Conservation (phyloP, 1,284 basidiomycete genomes). For the Trametes sp. region DNA sequence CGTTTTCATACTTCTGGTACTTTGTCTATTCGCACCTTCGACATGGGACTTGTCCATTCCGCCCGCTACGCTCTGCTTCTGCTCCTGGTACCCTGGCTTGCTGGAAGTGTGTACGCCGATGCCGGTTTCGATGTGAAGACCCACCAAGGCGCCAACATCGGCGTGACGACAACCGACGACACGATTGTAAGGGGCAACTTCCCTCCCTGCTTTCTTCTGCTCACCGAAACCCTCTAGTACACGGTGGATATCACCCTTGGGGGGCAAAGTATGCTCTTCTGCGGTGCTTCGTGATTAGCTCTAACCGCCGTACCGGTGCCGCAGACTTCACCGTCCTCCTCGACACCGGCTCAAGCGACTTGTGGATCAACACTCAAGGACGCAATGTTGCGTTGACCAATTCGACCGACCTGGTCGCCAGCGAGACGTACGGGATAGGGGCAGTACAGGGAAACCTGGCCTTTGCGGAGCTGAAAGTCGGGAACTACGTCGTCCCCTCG, state of each 20-base stretch:
- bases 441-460: background rate
- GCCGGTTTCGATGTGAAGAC: background rate
- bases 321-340: conserved; percentile 3
- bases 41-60: background rate
- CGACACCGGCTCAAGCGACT: conserved; percentile 4
- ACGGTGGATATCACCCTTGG: conserved; percentile 10
- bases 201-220: background rate
- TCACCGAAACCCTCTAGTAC: background rate
- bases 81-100: background rate
- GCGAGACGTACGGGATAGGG: conserved; percentile 4
- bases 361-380: conserved; percentile 4
- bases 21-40: background rate
- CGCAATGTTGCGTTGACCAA: conserved; percentile 30
- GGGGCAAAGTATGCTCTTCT: background rate
- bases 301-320: too few species aligned
- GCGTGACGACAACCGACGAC: background rate
- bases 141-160: background rate
- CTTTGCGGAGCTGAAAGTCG: conserved; percentile 5
- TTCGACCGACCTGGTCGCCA: conserved; percentile 29
- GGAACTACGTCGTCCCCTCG: conserved; percentile 1
- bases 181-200: background rate
- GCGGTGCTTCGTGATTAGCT: background rate
- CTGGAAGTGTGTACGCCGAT: background rate
- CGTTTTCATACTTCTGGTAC: background rate
- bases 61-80: background rate